Evolutionary conservation across 345 rosid genomes (phyloP).

Genomic region (Geranium rotundifolium): DNA sequence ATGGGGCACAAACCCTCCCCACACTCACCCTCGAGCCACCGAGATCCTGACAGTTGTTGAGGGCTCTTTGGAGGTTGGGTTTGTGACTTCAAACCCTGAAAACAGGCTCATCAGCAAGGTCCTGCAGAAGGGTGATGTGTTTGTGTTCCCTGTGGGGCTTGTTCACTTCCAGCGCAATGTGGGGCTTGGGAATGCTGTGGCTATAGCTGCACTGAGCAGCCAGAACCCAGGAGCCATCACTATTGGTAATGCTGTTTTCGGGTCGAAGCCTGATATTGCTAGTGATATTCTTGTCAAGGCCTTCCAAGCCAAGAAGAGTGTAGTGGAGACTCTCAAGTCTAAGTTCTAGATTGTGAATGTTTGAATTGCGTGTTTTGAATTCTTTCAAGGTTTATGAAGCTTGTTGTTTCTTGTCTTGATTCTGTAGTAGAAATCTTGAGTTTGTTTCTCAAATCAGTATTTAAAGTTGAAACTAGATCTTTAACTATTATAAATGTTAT

Average conservation of each 20-base stretch:
- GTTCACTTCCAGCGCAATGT: background rate
- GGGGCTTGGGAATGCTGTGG: background rate
- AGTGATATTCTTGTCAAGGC: constrained; percentile 11
- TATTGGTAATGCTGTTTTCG: constrained; percentile 10
- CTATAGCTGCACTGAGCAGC: background rate
- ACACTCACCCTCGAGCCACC: background rate
- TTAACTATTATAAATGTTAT: too few species aligned
- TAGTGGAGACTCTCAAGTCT: constrained; percentile 3
- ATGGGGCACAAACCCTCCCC: constrained; percentile 11
- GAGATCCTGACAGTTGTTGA: background rate
- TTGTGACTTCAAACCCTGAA: constrained; percentile 4
- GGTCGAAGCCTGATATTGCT: constrained; percentile 4
- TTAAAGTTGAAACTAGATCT: too few species aligned
- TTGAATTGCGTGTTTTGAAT: too few species aligned
- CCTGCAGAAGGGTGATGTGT: constrained; percentile 1
- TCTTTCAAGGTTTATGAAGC: too few species aligned
- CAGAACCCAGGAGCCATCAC: constrained; percentile 7
- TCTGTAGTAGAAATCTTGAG: too few species aligned
- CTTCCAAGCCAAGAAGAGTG: constrained; percentile 6
- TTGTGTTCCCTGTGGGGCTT: constrained; percentile 7
- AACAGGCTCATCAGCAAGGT: background rate
- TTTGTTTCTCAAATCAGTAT: too few species aligned
- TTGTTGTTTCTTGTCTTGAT: too few species aligned
- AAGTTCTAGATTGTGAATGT: background rate
- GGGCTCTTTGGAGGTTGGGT: background rate